phyloP scores from a whole-genome alignment of 345 rosid species.

The Boechera divaricarpa region DNA sequence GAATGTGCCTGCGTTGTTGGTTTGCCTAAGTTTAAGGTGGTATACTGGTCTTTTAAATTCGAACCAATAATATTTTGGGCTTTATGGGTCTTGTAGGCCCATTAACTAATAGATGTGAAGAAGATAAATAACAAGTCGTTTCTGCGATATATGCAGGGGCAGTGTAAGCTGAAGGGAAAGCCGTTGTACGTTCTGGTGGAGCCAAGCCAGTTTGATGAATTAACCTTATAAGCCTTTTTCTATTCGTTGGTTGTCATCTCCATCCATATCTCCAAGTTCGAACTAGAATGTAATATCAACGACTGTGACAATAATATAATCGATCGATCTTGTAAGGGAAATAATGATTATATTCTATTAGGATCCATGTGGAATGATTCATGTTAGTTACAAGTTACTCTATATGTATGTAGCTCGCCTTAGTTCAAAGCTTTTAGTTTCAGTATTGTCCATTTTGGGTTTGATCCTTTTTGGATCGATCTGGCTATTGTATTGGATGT shows the following conservation, averaged over 20 bases:
- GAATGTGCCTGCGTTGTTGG: constrained; percentile 96
- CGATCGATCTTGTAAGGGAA: neutral
- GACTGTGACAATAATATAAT: constrained; percentile 3
- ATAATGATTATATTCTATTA: constrained; percentile 8
- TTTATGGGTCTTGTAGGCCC: neutral
- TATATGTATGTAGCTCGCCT: neutral
- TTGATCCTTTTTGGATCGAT: no score
- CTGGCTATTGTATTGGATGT: neutral
- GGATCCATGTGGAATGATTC: neutral
- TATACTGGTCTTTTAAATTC: neutral
- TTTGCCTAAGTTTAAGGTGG: constrained; percentile 71
- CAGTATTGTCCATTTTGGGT: neutral
- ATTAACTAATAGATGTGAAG: neutral
- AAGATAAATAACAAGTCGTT: neutral
- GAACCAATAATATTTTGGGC: neutral
- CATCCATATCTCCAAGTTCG: constrained; percentile 9
- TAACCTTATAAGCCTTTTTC: constrained; percentile 6
- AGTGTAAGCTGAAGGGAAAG: constrained; percentile 70
- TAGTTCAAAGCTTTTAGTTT: no score
- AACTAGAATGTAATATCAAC: constrained; percentile 11
- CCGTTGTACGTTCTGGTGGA: constrained; percentile 85
- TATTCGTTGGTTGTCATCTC: neutral
- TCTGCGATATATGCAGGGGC: constrained; percentile 53
- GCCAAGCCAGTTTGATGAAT: constrained; percentile 23
- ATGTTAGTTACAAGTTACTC: neutral